Percentiles rank a stretch among this genome's conserved stretches.
These are phyloP conservation scores for Rhizopus stolonifer DNA, from an alignment of 371 early-diverging fungal species.

Conservation along the genomic window DNA sequence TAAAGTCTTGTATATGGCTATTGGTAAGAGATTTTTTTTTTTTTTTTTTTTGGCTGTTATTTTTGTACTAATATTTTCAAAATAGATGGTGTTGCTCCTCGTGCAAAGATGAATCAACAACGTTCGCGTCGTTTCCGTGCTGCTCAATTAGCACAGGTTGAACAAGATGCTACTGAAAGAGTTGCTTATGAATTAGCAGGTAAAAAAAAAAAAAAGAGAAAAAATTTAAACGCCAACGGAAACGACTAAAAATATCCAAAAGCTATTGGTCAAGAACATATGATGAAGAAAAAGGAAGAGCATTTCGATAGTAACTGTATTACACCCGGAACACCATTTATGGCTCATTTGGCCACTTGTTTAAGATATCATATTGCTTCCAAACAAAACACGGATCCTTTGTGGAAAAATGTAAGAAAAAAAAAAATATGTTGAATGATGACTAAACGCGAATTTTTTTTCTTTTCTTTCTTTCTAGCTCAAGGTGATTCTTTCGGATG, in stretches of 20 bases:
- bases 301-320: slow-evolving; percentile 98
- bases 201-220: slow-evolving; percentile 17
- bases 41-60: not conserved
- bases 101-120: slow-evolving; percentile 99
- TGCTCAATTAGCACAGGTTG: slow-evolving; percentile 81
- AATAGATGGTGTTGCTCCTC: slow-evolving; percentile 99
- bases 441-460: no score
- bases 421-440: no score
- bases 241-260: no score
- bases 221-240: no score
- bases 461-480: slow-evolving; percentile 57
- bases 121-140: slow-evolving; percentile 97
- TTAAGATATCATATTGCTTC: slow-evolving; percentile 90
- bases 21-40: slow-evolving; percentile 64
- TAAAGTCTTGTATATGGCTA: slow-evolving; percentile 96
- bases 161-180: slow-evolving; percentile 72
- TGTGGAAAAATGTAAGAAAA: slow-evolving; percentile 89
- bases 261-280: slow-evolving; percentile 51
- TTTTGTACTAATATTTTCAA: not conserved
- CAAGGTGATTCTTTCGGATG: slow-evolving; percentile 93
- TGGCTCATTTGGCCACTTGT: slow-evolving; percentile 87
- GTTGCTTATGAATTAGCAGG: slow-evolving; percentile 64
- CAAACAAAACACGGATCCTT: slow-evolving; percentile 83
- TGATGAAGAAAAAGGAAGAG: slow-evolving; percentile 58
- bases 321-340: slow-evolving; percentile 99